Percentiles rank a stretch among this genome's conserved stretches.
Conservation (phyloP, 805 yeast genomes). For the Candida sithepensis region DNA sequence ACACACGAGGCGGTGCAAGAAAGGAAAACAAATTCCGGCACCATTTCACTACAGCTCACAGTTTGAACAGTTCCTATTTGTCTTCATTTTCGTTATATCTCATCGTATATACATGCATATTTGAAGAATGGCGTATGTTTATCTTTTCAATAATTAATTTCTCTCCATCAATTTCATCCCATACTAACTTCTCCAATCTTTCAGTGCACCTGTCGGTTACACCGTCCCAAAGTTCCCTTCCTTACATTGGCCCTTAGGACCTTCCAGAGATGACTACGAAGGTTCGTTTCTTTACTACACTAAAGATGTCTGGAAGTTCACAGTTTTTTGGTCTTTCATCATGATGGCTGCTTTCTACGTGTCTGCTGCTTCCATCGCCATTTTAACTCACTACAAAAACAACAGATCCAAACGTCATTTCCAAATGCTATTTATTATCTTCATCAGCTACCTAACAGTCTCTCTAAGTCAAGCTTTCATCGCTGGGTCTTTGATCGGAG, state of each 20-base stretch:
- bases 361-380: conserved; percentile 62
- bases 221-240: conserved; percentile 78
- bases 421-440: conserved; percentile 36
- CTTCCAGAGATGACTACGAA: conserved; percentile 31
- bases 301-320: conserved; percentile 76
- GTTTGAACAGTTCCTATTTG: no score
- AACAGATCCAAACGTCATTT: conserved; percentile 12
- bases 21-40: no score
- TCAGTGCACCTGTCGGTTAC: conserved; percentile 70
- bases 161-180: no score
- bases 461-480: conserved; percentile 66
- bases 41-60: no score
- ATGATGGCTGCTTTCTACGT: conserved; percentile 60
- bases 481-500: conserved; percentile 74
- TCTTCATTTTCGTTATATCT: no score
- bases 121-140: no score
- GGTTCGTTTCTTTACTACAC: conserved; percentile 63
- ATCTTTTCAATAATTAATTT: no score
- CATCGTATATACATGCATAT: no score
- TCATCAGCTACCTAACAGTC: conserved; percentile 43
- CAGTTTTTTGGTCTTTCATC: conserved; percentile 77
- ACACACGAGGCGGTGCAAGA: no score
- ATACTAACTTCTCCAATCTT: no score
- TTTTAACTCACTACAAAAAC: conserved; percentile 42
- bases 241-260: conserved; percentile 61